Base-by-base conservation (phyloP, 169 alveolate genomes). In the Plasmodium relictum region DNA sequence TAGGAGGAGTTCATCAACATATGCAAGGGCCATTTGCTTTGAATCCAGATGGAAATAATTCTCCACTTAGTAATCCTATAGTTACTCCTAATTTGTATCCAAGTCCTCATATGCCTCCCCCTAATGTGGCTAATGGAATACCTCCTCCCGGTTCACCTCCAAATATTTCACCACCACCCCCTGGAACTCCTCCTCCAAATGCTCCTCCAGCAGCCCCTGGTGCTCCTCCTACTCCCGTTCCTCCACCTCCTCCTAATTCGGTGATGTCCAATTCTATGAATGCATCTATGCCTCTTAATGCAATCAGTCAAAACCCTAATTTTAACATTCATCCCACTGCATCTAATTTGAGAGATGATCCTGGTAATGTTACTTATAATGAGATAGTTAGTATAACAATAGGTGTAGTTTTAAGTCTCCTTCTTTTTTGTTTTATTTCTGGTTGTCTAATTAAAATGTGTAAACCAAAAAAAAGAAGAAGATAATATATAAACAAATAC, bases 241-340 rank as follows among this genome's bases (percentile, higher is more conserved):
- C 69, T 16, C 3, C 66, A 4, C 22, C 42, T 0, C 48, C 89
- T 12, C 3, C 41, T 6, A 76, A 63, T n/a, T 24, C 56, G 31
- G 44, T 63, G 7, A 14, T 76, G 6, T 76, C 42, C 24, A 71
- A 45, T 10, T 76, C 42, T 45, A 48, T 65, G 69, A 62, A 22
- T 76, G 4, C 65, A 31, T 66, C 44, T 18, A 62, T 62, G 76
- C 16, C 89, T 6, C 68, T 68, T 42, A 76, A 63, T 76, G 70
- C 62, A 41, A 63, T 76, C 9, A 76, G 74, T 0, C 89, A 76
- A 76, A 76, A 76, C 16, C 89, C 89, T n/a, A 68, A 63, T 16
- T 76, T 76, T 58, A 76, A 76, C 39, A 76, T 76, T 22, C 89
- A 76, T 7, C 89, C 89, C 18, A 76, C 89, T 3, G 89, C 70